Evolutionary conservation across 2,329 filamentous ascomycete genomes (phyloP).

Genomic region (Penicillium sp.): DNA sequence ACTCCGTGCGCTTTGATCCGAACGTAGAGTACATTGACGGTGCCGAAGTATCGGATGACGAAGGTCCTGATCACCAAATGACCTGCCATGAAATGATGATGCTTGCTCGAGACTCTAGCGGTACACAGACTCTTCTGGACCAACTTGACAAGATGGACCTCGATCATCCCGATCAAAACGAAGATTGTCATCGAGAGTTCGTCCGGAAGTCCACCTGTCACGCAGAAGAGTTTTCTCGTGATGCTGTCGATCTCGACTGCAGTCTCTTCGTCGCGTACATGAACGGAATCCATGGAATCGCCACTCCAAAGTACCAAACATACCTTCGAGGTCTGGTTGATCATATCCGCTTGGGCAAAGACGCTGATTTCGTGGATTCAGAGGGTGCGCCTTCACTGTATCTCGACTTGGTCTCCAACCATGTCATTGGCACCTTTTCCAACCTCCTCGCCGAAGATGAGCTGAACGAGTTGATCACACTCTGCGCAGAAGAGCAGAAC

Average conservation of each 20-base stretch:
- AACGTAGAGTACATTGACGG: slow-evolving; percentile 38
- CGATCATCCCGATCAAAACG: slow-evolving; percentile 17
- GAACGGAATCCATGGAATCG: slow-evolving; percentile 43
- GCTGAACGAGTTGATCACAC: slow-evolving; percentile 33
- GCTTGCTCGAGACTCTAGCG: slow-evolving; percentile 30
- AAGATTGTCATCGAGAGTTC: slow-evolving; percentile 16
- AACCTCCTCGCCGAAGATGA: slow-evolving; percentile 41
- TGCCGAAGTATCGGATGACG: slow-evolving; percentile 25
- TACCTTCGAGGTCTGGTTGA: slow-evolving; percentile 36
- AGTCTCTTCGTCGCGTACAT: slow-evolving; percentile 43
- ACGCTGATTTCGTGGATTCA: slow-evolving; percentile 35
- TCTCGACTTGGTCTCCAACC: slow-evolving; percentile 37
- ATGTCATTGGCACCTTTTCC: slow-evolving; percentile 43
- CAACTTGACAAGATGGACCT: slow-evolving; percentile 19
- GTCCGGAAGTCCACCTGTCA: slow-evolving; percentile 22
- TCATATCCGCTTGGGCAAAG: slow-evolving; percentile 34
- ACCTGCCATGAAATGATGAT: slow-evolving; percentile 45
- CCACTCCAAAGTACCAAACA: slow-evolving; percentile 33
- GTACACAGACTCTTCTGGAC: slow-evolving; percentile 19
- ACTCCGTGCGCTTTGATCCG: slow-evolving; percentile 36
- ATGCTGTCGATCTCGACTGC: slow-evolving; percentile 41
- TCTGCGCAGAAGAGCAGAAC: slow-evolving; percentile 26
- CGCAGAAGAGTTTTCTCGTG: slow-evolving; percentile 38
- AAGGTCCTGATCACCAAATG: slow-evolving; percentile 31
- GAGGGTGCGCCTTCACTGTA: slow-evolving; percentile 35